Base-by-base conservation (phyloP, 805 yeast species). In the Yarrowia bubula region DNA sequence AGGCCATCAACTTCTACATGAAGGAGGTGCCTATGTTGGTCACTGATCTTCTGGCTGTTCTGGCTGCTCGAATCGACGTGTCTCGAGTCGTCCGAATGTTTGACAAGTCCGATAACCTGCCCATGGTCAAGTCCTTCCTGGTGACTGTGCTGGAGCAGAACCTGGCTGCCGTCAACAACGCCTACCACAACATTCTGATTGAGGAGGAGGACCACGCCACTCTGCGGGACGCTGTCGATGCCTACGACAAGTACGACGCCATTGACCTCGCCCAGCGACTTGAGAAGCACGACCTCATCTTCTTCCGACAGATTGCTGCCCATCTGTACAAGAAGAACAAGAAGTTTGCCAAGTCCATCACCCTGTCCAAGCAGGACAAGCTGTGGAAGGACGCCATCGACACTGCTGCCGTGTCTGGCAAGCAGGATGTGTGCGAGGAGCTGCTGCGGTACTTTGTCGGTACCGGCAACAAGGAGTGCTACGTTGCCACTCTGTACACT, bases 131-230 rank as follows among this genome's bases (percentile, higher is more conserved):
- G 79, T 95, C 98, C 70, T 95, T 95, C 81, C 83, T 95, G 76
- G 89, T 92, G 67, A 89, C 93, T 46, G 97, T 95, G 13, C 85
- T 92, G 77, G 89, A 86, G 60, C 92, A 91, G 82, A 95, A 95
- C 80, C 86, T 89, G 74, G 85, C 93, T 14, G 86, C 92, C 67
- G 98, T 95, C 48, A 95, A 95, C 78, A 86, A 88, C 72, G 98
- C 98, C 13, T 93, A 93, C 79, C 98, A 95, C 75, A 97, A 92
- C 73, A 78, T 95, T 73, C 83, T 95, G 79, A 91, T 95, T 69
- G 99, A 95, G 80, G 98, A 95, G 78, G 96, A 92, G 77, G 98
- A 95, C 76, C 86, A 93, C 81, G 90, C 91, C 77, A 87, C 97
- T 17, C 82, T 95, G 75, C 85, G 90, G 71, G 86, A 87, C 68